phyloP scores from a whole-genome alignment of 2,329 filamentous ascomycete genomes.

The Colletotrichum sp. region DNA sequence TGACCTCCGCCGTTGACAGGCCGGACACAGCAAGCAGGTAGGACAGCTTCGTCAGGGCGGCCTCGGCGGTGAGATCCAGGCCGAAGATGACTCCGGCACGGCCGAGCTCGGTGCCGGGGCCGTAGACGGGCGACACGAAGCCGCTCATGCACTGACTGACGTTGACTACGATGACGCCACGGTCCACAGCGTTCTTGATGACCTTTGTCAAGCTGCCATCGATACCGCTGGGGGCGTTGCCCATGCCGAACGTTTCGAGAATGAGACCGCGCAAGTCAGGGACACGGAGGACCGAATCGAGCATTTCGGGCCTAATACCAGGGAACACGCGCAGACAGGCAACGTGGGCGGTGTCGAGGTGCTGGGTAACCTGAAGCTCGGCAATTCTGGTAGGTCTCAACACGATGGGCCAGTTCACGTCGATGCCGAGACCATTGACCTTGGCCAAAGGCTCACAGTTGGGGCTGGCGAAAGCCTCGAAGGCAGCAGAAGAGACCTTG shows the following conservation, averaged over 20 bases:
- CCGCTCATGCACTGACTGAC: constrained; percentile 87
- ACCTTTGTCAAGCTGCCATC: constrained; percentile 82
- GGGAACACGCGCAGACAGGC: constrained; percentile 91
- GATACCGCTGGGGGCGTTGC: constrained; percentile 84
- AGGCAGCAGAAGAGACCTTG: constrained; percentile 86
- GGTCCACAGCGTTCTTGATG: constrained; percentile 76
- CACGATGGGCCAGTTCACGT: constrained; percentile 81
- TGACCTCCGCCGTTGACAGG: constrained; percentile 69
- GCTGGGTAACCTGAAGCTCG: constrained; percentile 75
- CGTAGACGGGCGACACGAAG: constrained; percentile 80
- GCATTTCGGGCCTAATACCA: constrained; percentile 91
- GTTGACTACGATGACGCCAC: constrained; percentile 87
- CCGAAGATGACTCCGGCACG: constrained; percentile 88
- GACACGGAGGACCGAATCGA: constrained; percentile 80
- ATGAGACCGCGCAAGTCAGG: constrained; percentile 82
- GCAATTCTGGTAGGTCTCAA: constrained; percentile 76
- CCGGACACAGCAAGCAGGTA: constrained; percentile 77
- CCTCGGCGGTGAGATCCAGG: constrained; percentile 87
- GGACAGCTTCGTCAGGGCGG: constrained; percentile 87
- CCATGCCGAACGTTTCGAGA: constrained; percentile 91
- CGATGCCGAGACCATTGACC: constrained; percentile 80
- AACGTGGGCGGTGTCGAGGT: constrained; percentile 85
- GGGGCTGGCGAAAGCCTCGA: constrained; percentile 88
- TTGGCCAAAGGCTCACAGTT: constrained; percentile 83
- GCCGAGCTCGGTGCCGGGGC: constrained; percentile 77